Evolutionary conservation across 352 stramenopile species (phyloP).

Genomic region (Globisporangium apiculatum): DNA sequence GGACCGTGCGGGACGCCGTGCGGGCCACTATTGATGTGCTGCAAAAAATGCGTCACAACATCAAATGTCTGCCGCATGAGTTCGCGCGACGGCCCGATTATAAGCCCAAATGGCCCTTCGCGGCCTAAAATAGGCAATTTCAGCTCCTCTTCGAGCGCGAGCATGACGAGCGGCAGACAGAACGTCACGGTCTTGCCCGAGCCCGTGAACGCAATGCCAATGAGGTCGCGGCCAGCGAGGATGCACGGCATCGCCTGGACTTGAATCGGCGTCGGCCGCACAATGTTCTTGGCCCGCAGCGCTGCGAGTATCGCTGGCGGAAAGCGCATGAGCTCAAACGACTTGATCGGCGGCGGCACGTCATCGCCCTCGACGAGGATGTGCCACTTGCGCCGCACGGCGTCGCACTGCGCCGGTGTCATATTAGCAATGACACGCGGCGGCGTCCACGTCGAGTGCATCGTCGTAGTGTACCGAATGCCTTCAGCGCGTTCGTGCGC

Average conservation of each 20-base stretch:
- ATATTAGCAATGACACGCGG: slow-evolving; percentile 84
- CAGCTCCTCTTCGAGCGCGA: slow-evolving; percentile 95
- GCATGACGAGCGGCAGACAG: slow-evolving; percentile 95
- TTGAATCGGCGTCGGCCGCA: slow-evolving; percentile 96
- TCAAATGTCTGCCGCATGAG: slow-evolving; percentile 98
- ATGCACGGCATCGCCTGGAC: slow-evolving; percentile 97
- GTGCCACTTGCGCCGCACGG: slow-evolving; percentile 96
- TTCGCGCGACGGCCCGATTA: slow-evolving; percentile 96
- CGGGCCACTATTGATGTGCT: slow-evolving; percentile 48
- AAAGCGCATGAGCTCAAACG: slow-evolving; percentile 97
- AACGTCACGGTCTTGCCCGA: slow-evolving; percentile 99
- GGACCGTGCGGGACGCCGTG: slow-evolving; percentile 13
- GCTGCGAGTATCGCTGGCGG: slow-evolving; percentile 88
- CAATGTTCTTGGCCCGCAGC: slow-evolving; percentile 95
- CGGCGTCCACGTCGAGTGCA: slow-evolving; percentile 90
- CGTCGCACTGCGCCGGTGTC: slow-evolving; percentile 83
- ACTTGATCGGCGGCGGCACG: slow-evolving; percentile 94
- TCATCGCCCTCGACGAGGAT: slow-evolving; percentile 96
- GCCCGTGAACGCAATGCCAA: slow-evolving; percentile 98
- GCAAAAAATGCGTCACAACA: slow-evolving; percentile 93
- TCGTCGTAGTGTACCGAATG: slow-evolving; percentile 85
- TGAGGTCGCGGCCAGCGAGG: slow-evolving; percentile 95
- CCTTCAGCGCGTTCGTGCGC: slow-evolving; percentile 90
- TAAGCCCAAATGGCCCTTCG: slow-evolving; percentile 96
- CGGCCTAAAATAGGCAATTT: slow-evolving; percentile 90